A percentile compares a stretch with the other conserved stretches of the same genome.
Evolutionary conservation across 139 green algal species (phyloP).

Genomic region (Coccomyxa sp.): DNA sequence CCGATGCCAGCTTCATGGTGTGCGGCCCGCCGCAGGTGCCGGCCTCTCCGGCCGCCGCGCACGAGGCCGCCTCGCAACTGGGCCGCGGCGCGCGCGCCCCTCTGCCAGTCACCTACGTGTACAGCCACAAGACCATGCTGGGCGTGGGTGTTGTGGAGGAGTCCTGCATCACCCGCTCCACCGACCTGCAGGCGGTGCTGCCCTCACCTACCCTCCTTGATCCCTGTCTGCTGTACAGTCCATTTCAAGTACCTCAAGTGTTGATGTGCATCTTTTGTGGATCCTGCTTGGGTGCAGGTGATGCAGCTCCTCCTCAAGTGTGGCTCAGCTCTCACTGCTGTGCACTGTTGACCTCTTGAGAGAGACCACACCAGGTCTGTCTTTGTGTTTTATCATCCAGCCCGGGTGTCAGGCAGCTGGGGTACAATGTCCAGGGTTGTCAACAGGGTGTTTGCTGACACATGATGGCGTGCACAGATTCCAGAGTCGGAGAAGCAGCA

Average conservation of each 20-base stretch:
- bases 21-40: constrained; percentile 41
- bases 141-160: constrained; percentile 64
- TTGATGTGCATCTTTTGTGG: too few species aligned
- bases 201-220: neutral
- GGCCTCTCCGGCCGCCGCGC: neutral
- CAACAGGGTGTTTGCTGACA: too few species aligned
- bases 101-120: constrained; percentile 41
- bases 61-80: neutral
- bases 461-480: too few species aligned
- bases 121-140: constrained; percentile 22
- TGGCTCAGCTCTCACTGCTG: too few species aligned
- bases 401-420: too few species aligned
- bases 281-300: too few species aligned
- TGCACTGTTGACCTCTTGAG: too few species aligned
- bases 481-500: neutral
- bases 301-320: too few species aligned
- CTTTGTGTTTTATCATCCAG: too few species aligned
- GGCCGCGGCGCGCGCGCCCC: constrained; percentile 25
- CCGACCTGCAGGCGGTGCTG: constrained; percentile 9
- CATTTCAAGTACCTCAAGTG: neutral
- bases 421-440: too few species aligned
- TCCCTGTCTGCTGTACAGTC: neutral
- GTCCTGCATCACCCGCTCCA: constrained; percentile 15
- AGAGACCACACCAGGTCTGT: too few species aligned
- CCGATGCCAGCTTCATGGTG: constrained; percentile 63